These are phyloP conservation scores for Pyricularia sp. DNA, from an alignment of 2,329 filamentous ascomycete species.

Conservation along the genomic window DNA sequence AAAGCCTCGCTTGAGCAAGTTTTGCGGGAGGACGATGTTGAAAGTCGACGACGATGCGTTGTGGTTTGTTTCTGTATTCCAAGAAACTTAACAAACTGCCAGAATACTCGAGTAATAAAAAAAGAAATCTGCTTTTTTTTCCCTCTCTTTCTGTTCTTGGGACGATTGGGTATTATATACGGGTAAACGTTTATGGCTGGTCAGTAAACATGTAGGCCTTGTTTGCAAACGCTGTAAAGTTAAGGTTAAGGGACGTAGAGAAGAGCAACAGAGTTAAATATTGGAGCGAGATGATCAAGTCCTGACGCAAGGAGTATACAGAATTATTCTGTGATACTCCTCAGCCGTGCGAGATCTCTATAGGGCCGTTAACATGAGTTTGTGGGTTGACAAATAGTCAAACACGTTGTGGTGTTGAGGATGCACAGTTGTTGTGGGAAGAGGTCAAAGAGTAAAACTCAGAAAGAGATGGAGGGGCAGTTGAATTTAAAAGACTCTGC, in stretches of 20 bases:
- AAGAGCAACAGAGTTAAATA: not conserved
- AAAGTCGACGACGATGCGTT: not conserved
- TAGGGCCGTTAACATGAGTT: conserved; percentile 25
- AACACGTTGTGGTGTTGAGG: not conserved
- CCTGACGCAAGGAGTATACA: conserved; percentile 59
- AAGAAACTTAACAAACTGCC: conserved; percentile 4
- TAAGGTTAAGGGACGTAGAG: not conserved
- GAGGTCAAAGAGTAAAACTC: not conserved
- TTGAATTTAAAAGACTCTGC: not conserved
- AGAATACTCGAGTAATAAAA: not conserved
- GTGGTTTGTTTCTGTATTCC: conserved; percentile 8
- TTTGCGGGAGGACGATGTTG: no score
- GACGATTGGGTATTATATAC: not conserved
- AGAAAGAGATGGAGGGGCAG: not conserved
- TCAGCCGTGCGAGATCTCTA: conserved; percentile 44
- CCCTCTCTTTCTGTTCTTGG: not conserved
- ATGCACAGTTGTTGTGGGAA: not conserved
- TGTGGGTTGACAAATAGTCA: not conserved
- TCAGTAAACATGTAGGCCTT: not conserved
- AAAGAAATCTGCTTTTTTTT: no score
- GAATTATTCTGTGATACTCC: conserved; percentile 49
- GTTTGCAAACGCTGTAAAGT: conserved; percentile 8
- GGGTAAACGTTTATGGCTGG: not conserved
- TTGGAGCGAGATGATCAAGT: conserved; percentile 17
- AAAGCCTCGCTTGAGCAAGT: no score